Percentiles rank a stretch among this genome's conserved stretches.
These are phyloP conservation scores for Aspergillus hiratsukae DNA, from an alignment of 2,329 filamentous ascomycete genomes.

Conservation along the genomic window DNA sequence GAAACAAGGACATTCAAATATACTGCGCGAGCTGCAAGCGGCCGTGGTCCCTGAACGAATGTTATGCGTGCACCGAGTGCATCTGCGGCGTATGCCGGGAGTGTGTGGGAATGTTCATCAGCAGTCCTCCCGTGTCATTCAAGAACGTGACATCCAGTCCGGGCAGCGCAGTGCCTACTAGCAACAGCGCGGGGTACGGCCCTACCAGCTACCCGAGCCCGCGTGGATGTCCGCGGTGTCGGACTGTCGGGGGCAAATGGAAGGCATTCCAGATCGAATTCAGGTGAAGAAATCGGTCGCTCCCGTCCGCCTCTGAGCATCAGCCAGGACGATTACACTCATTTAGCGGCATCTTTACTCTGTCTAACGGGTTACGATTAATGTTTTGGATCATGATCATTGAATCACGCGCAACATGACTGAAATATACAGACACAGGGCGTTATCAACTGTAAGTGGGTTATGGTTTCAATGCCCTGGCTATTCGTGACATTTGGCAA, in stretches of 20 bases:
- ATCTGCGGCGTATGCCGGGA: conserved; percentile 88
- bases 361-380: background rate
- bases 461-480: background rate
- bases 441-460: background rate
- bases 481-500: background rate
- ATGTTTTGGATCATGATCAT: background rate
- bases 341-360: background rate
- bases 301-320: background rate
- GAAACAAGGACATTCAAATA: conserved; percentile 64
- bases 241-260: conserved; percentile 44
- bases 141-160: conserved; percentile 32
- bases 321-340: background rate
- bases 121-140: conserved; percentile 38
- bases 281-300: conserved; percentile 25
- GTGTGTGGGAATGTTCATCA: conserved; percentile 59
- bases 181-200: conserved; percentile 21
- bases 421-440: background rate
- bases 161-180: conserved; percentile 24
- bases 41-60: conserved; percentile 71
- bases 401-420: background rate
- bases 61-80: conserved; percentile 92
- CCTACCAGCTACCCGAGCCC: conserved; percentile 37
- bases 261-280: conserved; percentile 47
- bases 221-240: conserved; percentile 44
- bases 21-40: conserved; percentile 86